phyloP scores from a whole-genome alignment of 129 eudicot species.

The Flaveria brownii region DNA sequence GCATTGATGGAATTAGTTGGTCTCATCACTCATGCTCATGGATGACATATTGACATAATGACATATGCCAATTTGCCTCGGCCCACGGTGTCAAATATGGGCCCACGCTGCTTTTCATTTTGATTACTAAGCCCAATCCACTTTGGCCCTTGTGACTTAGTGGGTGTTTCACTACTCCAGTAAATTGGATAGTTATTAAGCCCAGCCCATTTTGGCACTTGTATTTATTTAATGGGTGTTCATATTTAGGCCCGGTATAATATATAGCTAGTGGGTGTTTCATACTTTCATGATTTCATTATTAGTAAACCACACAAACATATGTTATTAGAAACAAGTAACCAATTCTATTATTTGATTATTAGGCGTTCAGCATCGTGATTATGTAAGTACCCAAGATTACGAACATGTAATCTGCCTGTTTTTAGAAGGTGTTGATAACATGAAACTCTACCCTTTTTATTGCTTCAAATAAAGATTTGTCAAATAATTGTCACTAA shows the following conservation, averaged over 20 bases:
- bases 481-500: too few species aligned
- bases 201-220: background rate
- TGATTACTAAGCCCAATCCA: background rate
- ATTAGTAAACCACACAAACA: too few species aligned
- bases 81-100: background rate
- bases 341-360: too few species aligned
- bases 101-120: background rate
- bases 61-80: background rate
- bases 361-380: too few species aligned
- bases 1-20: conserved; percentile 22
- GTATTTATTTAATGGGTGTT: background rate
- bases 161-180: background rate
- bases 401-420: too few species aligned
- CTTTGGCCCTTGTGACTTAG: background rate
- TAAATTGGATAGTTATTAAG: background rate
- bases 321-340: too few species aligned
- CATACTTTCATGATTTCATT: too few species aligned
- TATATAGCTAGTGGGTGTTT: too few species aligned
- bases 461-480: too few species aligned
- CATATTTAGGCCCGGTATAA: background rate
- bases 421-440: too few species aligned
- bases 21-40: background rate
- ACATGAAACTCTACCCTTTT: too few species aligned
- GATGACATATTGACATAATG: background rate
- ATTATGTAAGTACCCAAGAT: too few species aligned